Percentiles rank a stretch among this genome's conserved stretches.
Conservation (phyloP, 2,329 filamentous ascomycete species). For the Byssochlamys sp. region DNA sequence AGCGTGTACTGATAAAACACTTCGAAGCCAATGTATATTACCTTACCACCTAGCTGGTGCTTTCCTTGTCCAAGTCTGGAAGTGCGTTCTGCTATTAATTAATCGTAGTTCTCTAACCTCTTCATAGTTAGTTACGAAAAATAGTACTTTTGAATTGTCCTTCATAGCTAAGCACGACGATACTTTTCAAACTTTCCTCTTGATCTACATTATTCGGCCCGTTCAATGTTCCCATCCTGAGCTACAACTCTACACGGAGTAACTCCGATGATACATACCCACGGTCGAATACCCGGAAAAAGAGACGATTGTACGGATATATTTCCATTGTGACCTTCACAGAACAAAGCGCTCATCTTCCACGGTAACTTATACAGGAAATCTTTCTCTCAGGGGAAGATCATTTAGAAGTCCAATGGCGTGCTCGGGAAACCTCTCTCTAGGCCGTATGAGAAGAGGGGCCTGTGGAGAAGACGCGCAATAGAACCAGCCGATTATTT, state of each 20-base stretch:
- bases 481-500: neutral
- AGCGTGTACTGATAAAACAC: no score
- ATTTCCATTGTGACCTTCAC: neutral
- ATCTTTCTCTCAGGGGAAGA: neutral
- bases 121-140: no score
- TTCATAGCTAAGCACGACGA: neutral
- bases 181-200: neutral
- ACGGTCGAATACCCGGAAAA: neutral
- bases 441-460: neutral
- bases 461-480: neutral
- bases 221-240: neutral
- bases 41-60: no score
- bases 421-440: neutral
- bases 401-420: neutral
- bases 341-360: neutral
- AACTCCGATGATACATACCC: neutral
- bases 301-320: neutral
- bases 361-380: neutral
- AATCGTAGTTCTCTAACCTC: no score
- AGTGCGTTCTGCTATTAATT: no score
- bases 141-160: no score
- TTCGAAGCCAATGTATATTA: no score
- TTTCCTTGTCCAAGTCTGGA: no score
- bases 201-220: neutral
- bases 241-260: neutral